Percentiles rank a stretch among this genome's conserved stretches.
Conservation (phyloP, 768 basidiomycete genomes). For the Exsudoporus frostii region DNA sequence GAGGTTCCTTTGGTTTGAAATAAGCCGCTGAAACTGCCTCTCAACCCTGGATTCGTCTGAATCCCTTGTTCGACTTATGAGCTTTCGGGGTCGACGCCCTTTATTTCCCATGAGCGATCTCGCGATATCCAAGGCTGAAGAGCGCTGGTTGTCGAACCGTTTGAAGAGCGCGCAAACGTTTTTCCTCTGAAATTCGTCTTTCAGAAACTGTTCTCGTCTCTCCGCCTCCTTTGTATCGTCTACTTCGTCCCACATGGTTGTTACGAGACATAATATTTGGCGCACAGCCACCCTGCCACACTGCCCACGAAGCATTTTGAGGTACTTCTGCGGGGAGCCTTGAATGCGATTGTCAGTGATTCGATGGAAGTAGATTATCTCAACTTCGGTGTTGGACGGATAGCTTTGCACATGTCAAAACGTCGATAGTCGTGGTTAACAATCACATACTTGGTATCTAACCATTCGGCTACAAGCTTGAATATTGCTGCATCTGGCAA, state of each 20-base stretch:
- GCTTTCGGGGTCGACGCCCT: background rate
- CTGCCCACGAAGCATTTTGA: slow-evolving; percentile 1
- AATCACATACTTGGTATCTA: background rate
- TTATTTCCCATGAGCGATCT: background rate
- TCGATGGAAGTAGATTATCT: slow-evolving; percentile 4
- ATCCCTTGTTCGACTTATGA: background rate
- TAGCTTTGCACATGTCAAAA: background rate
- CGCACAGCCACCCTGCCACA: background rate
- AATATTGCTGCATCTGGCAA: background rate
- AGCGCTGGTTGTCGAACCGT: slow-evolving; percentile 1
- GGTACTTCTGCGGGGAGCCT: background rate
- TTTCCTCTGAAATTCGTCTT: background rate
- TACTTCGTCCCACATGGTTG: slow-evolving; percentile 11
- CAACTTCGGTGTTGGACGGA: background rate
- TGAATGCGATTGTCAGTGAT: slow-evolving; percentile 4
- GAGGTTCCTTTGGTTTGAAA: background rate
- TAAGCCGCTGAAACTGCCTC: background rate
- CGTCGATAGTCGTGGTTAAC: background rate
- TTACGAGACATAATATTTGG: slow-evolving; percentile 5
- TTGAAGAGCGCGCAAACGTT: background rate
- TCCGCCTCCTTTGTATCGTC: background rate
- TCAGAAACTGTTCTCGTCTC: background rate
- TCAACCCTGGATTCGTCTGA: background rate
- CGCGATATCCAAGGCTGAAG: slow-evolving; percentile 1
- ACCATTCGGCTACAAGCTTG: background rate